Percentiles rank a stretch among this genome's conserved stretches.
Evolutionary conservation across 2,329 filamentous ascomycete species (phyloP).

Genomic region (Zalaria obscura): DNA sequence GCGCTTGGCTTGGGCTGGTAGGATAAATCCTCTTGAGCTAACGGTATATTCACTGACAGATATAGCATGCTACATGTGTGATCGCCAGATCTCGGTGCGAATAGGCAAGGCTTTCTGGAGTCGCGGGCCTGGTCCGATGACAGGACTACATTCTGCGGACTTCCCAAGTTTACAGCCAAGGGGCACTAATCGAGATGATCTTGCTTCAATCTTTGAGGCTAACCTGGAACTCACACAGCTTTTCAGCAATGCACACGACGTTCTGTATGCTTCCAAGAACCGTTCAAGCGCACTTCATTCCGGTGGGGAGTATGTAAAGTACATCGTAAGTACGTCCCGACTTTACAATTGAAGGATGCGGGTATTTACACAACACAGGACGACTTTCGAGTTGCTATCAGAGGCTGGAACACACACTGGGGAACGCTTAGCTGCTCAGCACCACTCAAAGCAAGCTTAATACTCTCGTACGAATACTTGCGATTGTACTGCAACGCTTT

Average conservation of each 20-base stretch:
- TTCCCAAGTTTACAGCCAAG: constrained; percentile 16
- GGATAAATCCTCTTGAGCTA: not conserved
- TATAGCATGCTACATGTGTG: constrained; percentile 17
- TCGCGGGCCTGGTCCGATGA: constrained; percentile 18
- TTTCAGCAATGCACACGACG: constrained; percentile 20
- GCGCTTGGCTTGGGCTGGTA: constrained; percentile 16
- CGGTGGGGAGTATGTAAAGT: constrained; percentile 20
- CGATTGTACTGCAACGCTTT: constrained; percentile 54
- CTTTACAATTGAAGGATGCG: no score
- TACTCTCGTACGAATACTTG: constrained; percentile 50
- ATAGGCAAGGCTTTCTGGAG: constrained; percentile 21
- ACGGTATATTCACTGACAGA: not conserved
- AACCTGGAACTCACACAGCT: constrained; percentile 19
- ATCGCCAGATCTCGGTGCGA: constrained; percentile 18
- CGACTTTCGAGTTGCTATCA: constrained; percentile 16
- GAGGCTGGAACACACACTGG: constrained; percentile 19
- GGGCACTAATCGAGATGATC: constrained; percentile 13
- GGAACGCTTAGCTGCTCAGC: constrained; percentile 26
- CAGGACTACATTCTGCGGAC: constrained; percentile 16
- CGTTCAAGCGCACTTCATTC: constrained; percentile 17
- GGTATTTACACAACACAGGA: constrained; percentile 6
- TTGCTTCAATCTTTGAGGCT: constrained; percentile 18
- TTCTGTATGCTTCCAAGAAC: constrained; percentile 18
- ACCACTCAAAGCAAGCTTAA: constrained; percentile 44
- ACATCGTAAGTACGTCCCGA: constrained; percentile 9